Base-by-base conservation (phyloP, 345 rosid genomes). In the Acer saccharum region DNA sequence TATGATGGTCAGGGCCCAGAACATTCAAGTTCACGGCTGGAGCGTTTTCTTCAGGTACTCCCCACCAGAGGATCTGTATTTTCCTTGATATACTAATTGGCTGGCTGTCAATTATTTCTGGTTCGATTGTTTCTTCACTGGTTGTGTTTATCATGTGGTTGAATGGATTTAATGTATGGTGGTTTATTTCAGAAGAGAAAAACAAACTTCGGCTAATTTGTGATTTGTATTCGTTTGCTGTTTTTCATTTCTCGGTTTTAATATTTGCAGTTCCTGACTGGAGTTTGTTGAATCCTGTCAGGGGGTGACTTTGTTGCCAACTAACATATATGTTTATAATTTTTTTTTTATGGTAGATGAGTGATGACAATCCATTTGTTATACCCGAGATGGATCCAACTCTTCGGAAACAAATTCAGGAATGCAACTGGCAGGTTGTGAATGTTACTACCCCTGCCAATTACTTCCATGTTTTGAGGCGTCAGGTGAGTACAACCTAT, bases 1-100 rank as follows among this genome's bases (percentile, higher is more conserved):
- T 92, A 90, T 82, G 95, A 89, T 80, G 97, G 97, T 52, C 97
- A 90, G 68, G 95, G 97, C 57, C 97, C 97, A 79, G 97, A 90
- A 82, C 95, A 92, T 85, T 92, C 97, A 65, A 93, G 97, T 81
- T 92, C 91, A 21, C 86, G 93, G 58, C 73, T 92, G 83, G 97
- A 92, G 81, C 88, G 97, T 43, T 90, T 84, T 85, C 92, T 92
- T 78, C 91, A 87, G 95, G 97, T 93, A 80, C 69, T 32, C 23
- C 70, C 23, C 23, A n/a, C n/a, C 21, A 68, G 73, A 78, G 11
- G 3, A 54, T 50, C 46, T 78, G 9, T 25, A 1, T 62, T 52
- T 48, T 72, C 46, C 66, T 58, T 50, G 17, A 25, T 55, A 32
- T 64, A 52, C 10, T 61, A 63, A 13, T 71, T 50, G 9, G 41